A percentile compares a stretch with the other conserved stretches of the same genome.
Conservation (phyloP, 2,329 filamentous ascomycete species). For the Corynespora cassiicola region DNA sequence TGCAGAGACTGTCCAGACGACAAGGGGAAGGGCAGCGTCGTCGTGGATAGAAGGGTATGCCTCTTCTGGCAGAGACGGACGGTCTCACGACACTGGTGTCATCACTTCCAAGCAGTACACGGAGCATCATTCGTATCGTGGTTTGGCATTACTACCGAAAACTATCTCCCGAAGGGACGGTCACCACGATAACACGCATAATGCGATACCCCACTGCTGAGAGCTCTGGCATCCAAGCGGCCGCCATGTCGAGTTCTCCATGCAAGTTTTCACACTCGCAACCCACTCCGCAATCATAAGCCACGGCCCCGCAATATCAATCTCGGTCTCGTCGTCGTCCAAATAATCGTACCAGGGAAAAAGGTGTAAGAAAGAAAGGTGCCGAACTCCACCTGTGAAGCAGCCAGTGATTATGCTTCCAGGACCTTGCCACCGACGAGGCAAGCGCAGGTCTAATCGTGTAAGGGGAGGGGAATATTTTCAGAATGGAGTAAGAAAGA, state of each 20-base stretch:
- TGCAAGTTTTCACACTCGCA: constrained; percentile 39
- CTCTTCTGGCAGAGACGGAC: too few species aligned
- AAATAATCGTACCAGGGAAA: constrained; percentile 33
- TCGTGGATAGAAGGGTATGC: too few species aligned
- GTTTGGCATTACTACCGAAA: too few species aligned
- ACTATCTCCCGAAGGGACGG: too few species aligned
- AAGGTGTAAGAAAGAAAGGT: constrained; percentile 25
- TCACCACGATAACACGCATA: too few species aligned
- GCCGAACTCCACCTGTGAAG: constrained; percentile 21
- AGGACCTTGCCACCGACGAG: constrained; percentile 12
- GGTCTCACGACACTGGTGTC: too few species aligned
- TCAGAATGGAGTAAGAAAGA: constrained; percentile 29
- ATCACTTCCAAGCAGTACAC: too few species aligned
- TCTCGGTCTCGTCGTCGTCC: constrained; percentile 29
- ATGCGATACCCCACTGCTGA: too few species aligned
- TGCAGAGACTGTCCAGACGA: too few species aligned
- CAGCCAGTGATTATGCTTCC: constrained; percentile 36
- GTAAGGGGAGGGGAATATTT: constrained; percentile 29
- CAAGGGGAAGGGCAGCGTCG: too few species aligned
- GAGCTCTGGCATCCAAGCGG: constrained; percentile 39
- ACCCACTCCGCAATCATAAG: constrained; percentile 11
- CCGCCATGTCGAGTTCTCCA: constrained; percentile 32
- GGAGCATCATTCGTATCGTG: too few species aligned
- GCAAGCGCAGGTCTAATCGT: constrained; percentile 39
- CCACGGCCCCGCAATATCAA: constrained; percentile 19